These are phyloP conservation scores for Tubosaeta brunneosetosa DNA, from an alignment of 768 basidiomycete species.

Conservation along the genomic window DNA sequence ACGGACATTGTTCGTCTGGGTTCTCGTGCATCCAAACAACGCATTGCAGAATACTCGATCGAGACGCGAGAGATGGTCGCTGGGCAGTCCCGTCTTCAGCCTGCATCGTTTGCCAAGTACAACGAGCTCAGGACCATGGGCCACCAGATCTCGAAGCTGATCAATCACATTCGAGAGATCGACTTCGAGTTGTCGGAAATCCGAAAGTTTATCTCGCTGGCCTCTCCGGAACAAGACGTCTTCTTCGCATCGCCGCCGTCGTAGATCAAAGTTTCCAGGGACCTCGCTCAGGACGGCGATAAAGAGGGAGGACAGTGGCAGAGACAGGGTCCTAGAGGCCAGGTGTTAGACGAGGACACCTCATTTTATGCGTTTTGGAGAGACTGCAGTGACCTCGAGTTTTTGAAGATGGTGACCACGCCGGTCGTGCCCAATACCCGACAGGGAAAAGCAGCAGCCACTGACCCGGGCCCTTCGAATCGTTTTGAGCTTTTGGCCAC, in stretches of 20 bases:
- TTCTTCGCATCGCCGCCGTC: conserved; percentile 40
- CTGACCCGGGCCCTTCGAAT: conserved; percentile 12
- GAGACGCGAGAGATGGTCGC: conserved; percentile 50
- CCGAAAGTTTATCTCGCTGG: conserved; percentile 37
- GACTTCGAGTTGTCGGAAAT: conserved; percentile 36
- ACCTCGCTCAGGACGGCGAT: conserved; percentile 11
- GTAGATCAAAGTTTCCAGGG: conserved; percentile 39
- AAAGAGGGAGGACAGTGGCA: conserved; percentile 32
- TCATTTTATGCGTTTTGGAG: conserved; percentile 52
- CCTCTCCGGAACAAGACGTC: conserved; percentile 47
- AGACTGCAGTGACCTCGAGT: conserved; percentile 42
- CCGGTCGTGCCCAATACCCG: not conserved
- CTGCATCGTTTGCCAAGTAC: conserved; percentile 31
- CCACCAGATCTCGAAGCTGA: conserved; percentile 42
- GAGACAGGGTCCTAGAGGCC: conserved; percentile 26
- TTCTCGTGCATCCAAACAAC: conserved; percentile 55
- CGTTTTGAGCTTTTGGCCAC: conserved; percentile 12
- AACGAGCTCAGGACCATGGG: conserved; percentile 42
- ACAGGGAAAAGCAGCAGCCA: not conserved
- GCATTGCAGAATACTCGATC: conserved; percentile 57
- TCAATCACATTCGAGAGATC: conserved; percentile 37
- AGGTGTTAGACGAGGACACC: conserved; percentile 16
- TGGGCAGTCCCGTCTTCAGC: conserved; percentile 39
- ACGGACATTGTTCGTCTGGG: conserved; percentile 64
- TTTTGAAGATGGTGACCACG: conserved; percentile 29